Conservation (phyloP, 345 rosid genomes). For the Syzygium aromaticum region DNA sequence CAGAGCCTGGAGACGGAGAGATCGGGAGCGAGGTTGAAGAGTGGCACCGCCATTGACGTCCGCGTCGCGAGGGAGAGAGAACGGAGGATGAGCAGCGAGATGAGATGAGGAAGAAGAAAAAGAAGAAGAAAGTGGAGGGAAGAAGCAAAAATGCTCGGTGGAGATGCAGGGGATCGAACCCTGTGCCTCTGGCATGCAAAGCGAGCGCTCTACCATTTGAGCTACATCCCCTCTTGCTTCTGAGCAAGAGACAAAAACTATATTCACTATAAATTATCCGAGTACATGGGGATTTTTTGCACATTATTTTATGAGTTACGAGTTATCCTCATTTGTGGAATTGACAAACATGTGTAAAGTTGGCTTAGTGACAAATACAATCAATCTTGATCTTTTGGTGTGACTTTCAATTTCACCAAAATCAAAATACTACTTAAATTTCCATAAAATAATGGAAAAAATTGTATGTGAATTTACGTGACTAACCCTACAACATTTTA, state of each 20-base stretch:
- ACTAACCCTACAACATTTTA: background rate
- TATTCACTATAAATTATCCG: rapidly evolving
- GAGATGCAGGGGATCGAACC: slow-evolving; percentile 42
- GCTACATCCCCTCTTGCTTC: slow-evolving; percentile 29
- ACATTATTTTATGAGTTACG: background rate
- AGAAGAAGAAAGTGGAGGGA: background rate
- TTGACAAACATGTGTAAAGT: background rate
- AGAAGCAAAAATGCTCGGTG: background rate
- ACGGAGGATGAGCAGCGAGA: background rate
- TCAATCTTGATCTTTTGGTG: background rate
- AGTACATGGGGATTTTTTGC: background rate
- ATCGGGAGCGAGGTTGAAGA: slow-evolving; percentile 35
- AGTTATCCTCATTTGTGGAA: background rate
- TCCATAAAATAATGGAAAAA: background rate
- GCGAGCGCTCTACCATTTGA: slow-evolving; percentile 63
- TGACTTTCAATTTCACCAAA: background rate
- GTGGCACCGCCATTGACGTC: slow-evolving; percentile 28
- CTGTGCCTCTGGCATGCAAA: slow-evolving; percentile 52
- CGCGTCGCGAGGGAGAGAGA: background rate
- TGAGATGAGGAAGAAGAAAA: background rate
- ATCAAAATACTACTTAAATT: background rate
- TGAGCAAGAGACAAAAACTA: too few relatives aligned
- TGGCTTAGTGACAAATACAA: too few relatives aligned
- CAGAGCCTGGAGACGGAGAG: slow-evolving; percentile 50
- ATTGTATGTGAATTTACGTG: background rate